Base-by-base conservation (phyloP, 495 filamentous ascomycete genomes). In the Thozetella sp. region DNA sequence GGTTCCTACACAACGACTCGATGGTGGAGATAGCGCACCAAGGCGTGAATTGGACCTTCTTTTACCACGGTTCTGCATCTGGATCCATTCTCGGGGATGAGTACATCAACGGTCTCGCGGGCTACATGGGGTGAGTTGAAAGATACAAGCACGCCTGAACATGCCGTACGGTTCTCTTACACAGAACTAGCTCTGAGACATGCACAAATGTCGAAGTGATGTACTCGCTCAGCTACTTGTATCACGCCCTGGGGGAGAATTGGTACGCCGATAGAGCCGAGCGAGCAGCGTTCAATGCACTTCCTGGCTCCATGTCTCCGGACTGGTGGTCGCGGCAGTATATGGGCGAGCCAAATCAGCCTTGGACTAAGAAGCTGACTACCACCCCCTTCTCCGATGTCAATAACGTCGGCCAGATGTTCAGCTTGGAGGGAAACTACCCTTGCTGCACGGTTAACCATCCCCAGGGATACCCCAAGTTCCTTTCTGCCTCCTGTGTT, bases 271-370 rank as follows among this genome's bases (percentile, higher is more conserved):
- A 85, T 58, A 62, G 67, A 12, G 71, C 74, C 19, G 84, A 86
- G 61, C 61, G 74, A 34, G 70, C 76, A 6, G 81, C 82, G 3
- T 87, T 81, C 66, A 86, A 86, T 54, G 76, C 78, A 6, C 62
- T 84, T 3, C 83, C 83, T 15, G 78, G 74, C 2, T 72, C 72
- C 34, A 40, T 82, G 17, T 76, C 74, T 25, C 68, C 74, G 17
- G 76, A 84, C 60, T 83, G 82, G 76, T 86, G 84, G 81, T 69
- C 71, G 27, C 80, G 72, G 55, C 80, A 83, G 60, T 86, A 86
- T 60, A 71, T 86, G 46, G 59, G 65, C 4, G 65, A 83, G 58
- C 64, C 77, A 1, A 86, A 86, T 57, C 83, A 86, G 6, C 80
- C 70, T 48, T 67, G 72, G 15, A 51, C 67, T 51, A 66, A 70